Conservation (phyloP, 495 filamentous ascomycete genomes). For the Staphylotrichum longicolle region DNA sequence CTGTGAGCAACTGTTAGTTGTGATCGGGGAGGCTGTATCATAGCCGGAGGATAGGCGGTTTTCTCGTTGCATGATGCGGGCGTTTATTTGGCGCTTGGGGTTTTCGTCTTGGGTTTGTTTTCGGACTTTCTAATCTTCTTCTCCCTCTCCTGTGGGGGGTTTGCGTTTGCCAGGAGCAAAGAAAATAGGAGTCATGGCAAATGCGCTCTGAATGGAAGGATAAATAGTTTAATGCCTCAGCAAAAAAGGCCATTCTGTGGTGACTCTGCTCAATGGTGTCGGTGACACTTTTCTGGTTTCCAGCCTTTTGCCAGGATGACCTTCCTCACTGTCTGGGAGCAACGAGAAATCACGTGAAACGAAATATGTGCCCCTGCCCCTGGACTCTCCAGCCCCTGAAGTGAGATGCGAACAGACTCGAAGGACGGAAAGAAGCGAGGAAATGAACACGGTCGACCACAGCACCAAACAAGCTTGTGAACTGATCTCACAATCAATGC, state of each 20-base stretch:
- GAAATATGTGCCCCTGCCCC: not conserved
- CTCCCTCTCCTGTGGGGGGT: not conserved
- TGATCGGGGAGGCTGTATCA: conserved; percentile 4
- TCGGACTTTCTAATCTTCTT: conserved; percentile 8
- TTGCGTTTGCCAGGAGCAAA: conserved; percentile 22
- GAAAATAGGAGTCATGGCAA: not conserved
- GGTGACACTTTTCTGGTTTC: too few species aligned
- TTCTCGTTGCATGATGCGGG: conserved; percentile 4
- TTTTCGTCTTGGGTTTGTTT: not conserved
- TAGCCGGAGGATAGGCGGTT: not conserved
- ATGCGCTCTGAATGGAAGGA: too few species aligned
- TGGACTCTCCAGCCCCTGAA: too few species aligned
- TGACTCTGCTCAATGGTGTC: too few species aligned
- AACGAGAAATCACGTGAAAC: not conserved
- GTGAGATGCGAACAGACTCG: too few species aligned
- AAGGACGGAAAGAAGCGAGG: not conserved
- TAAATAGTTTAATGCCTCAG: too few species aligned
- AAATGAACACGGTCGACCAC: too few species aligned
- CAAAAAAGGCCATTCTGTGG: too few species aligned
- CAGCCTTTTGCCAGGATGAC: too few species aligned
- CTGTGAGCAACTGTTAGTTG: not conserved
- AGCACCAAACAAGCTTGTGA: too few species aligned
- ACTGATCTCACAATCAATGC: too few species aligned
- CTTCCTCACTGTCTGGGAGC: too few species aligned
- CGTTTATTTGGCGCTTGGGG: conserved; percentile 12